Base-by-base conservation (phyloP, 129 eudicot species). In the Centrapalus pauciflorus region DNA sequence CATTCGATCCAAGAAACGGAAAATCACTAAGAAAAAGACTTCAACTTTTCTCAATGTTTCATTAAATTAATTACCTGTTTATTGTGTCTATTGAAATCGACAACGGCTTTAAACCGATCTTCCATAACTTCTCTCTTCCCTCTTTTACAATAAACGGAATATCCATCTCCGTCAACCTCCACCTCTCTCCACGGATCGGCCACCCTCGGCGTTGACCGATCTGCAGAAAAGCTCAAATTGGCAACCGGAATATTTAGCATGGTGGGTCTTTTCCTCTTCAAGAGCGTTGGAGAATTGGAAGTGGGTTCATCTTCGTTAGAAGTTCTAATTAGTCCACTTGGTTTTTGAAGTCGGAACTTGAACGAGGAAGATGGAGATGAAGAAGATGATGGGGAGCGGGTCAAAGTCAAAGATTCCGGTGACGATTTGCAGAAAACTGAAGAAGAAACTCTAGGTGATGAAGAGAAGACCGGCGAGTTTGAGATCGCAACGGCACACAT, bases 241-340 rank as follows among this genome's bases (percentile, higher is more conserved):
- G 78, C 59, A 17, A 72, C 61, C 71, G 96, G 96, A 64, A 88
- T 80, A 59, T 76, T 80, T 32, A 88, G 60, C 64, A 72, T 80
- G 14, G 85, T 67, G 40, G 96, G 96, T 80, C 96, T 77, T 75
- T 88, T 88, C 72, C 92, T 69, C 84, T 85, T 88, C 73, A 54
- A 74, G 46, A 72, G 19, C 52, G 83, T 60, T 29, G 78, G 81
- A 52, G 77, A 69, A 14, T 71, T 27, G 48, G 61, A 55, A 64
- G 45, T 41, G 25, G 62, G 73, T 6, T 37, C 72, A 13, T 49
- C 76, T 0, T 78, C 83, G 43, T 70, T 73, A 0, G 77, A 74
- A 10, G 78, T 70, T 67, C 70, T 73, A 19, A 76, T 52, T 0
- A 83, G 81, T 34, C 84, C 84, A 33, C 85, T 83, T 1, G 82